Conservation (phyloP, 306 rosid genomes). For the Ormosia semicastrata region DNA sequence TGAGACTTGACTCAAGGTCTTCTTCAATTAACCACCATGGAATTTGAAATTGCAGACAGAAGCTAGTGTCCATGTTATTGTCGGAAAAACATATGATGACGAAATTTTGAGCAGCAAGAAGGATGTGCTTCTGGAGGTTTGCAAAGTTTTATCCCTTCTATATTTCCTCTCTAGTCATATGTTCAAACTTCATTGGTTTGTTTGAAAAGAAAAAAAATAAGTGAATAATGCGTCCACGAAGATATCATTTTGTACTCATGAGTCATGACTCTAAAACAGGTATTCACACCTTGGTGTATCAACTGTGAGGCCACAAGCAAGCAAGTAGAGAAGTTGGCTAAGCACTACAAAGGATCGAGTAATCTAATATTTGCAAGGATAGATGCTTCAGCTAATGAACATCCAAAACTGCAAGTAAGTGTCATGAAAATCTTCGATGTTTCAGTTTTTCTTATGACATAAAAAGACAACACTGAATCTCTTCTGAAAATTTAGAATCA, state of each 20-base stretch:
- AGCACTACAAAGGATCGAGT: conserved; percentile 78
- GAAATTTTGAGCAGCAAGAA: conserved; percentile 62
- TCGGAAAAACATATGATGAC: conserved; percentile 75
- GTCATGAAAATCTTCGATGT: background rate
- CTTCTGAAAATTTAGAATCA: background rate
- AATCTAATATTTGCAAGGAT: conserved; percentile 63
- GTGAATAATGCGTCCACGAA: background rate
- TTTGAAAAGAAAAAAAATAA: background rate
- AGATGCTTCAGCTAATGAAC: conserved; percentile 84
- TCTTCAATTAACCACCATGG: conserved; percentile 6
- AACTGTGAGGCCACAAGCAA: conserved; percentile 77
- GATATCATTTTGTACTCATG: background rate
- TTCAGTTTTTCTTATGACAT: background rate
- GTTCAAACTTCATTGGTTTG: background rate
- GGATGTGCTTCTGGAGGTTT: conserved; percentile 87
- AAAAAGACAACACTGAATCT: background rate
- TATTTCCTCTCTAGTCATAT: background rate
- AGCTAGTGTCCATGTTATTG: conserved; percentile 57
- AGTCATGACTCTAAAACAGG: conserved; percentile 52
- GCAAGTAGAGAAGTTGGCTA: conserved; percentile 84
- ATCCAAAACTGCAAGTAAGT: conserved; percentile 80
- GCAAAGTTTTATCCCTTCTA: conserved; percentile 19
- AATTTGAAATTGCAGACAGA: conserved; percentile 56
- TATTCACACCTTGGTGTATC: conserved; percentile 88
- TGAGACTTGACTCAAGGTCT: background rate